Evolutionary conservation across 2,329 filamentous ascomycete genomes (phyloP).

Genomic region (Diaporthe longicolla): DNA sequence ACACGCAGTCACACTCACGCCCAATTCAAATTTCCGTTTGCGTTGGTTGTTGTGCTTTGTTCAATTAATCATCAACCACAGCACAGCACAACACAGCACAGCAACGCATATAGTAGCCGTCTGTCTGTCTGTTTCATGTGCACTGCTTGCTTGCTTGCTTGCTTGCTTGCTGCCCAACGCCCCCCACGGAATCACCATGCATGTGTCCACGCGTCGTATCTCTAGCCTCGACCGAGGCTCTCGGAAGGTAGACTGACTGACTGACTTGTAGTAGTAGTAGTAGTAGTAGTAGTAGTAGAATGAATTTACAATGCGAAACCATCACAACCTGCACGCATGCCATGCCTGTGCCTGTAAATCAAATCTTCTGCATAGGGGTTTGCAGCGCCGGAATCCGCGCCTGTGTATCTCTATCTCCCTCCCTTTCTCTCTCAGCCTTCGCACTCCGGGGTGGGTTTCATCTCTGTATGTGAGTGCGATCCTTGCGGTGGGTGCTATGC

Average conservation of each 20-base stretch:
- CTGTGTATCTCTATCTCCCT: not conserved
- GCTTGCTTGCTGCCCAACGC: no score
- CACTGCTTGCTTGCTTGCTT: no score
- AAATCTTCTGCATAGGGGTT: not conserved
- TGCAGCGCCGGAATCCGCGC: not conserved
- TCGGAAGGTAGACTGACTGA: not conserved
- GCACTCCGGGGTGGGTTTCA: not conserved
- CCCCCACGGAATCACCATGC: not conserved
- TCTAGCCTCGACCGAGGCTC: not conserved
- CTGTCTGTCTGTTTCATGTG: not conserved
- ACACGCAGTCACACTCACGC: not conserved
- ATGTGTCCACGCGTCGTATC: not conserved
- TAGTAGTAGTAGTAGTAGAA: not conserved
- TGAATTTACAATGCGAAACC: constrained; percentile 18
- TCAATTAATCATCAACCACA: constrained; percentile 2
- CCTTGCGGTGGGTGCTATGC: not conserved
- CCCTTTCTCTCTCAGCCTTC: not conserved
- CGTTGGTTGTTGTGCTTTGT: constrained; percentile 21
- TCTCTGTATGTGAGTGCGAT: not conserved
- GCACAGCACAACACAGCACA: no score
- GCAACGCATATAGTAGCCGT: not conserved
- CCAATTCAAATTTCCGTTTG: not conserved
- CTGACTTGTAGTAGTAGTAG: no score
- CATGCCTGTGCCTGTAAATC: not conserved
- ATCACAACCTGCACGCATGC: not conserved